phyloP scores from a whole-genome alignment of 306 rosid genomes.

The Rosa lucieae region DNA sequence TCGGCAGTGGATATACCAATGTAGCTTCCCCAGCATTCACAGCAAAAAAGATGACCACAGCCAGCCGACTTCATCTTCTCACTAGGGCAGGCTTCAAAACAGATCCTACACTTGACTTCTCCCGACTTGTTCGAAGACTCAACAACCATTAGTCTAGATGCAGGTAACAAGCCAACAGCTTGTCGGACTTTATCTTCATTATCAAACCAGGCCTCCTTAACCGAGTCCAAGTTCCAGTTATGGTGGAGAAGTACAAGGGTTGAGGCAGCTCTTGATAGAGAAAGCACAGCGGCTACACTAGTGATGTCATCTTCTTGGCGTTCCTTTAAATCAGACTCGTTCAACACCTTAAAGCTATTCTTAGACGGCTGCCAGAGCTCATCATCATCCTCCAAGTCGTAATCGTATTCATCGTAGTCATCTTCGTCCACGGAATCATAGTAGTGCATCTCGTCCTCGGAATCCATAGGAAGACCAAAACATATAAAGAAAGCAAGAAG shows the following conservation, averaged over 20 bases:
- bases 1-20: slow-evolving; percentile 70
- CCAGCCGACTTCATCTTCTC: slow-evolving; percentile 35
- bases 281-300: slow-evolving; percentile 48
- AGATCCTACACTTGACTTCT: slow-evolving; percentile 52
- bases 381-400: slow-evolving; percentile 23
- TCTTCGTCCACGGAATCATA: slow-evolving; percentile 35
- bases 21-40: slow-evolving; percentile 60
- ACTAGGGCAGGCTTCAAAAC: slow-evolving; percentile 42
- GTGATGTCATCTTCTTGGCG: slow-evolving; percentile 52
- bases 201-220: slow-evolving; percentile 59
- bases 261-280: slow-evolving; percentile 47
- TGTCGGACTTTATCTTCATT: slow-evolving; percentile 60
- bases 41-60: slow-evolving; percentile 60
- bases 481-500: background rate
- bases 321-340: slow-evolving; percentile 50
- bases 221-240: slow-evolving; percentile 52
- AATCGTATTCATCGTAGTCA: slow-evolving; percentile 14
- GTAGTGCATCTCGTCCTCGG: slow-evolving; percentile 74
- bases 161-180: slow-evolving; percentile 48
- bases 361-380: slow-evolving; percentile 54
- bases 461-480: slow-evolving; percentile 47
- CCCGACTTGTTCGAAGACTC: slow-evolving; percentile 22
- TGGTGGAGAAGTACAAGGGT: slow-evolving; percentile 50
- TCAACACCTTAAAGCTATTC: slow-evolving; percentile 54
- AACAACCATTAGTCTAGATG: slow-evolving; percentile 29